Evolutionary conservation across 2,329 filamentous ascomycete genomes (phyloP).

Genomic region (Penicillium sp.): DNA sequence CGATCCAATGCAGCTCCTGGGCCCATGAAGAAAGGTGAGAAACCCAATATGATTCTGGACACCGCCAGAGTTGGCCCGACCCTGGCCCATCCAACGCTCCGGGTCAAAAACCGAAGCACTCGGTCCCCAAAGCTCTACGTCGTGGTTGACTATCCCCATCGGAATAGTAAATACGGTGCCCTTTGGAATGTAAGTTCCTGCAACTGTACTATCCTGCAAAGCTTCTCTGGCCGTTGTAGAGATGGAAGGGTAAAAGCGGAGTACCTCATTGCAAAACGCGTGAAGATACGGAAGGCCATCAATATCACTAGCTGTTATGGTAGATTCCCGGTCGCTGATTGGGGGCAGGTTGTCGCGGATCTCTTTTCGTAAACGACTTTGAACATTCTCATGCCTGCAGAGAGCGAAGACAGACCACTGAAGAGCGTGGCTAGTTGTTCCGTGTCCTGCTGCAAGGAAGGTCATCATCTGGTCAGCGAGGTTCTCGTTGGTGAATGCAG

Average conservation of each 20-base stretch:
- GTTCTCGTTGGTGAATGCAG: slow-evolving; percentile 70
- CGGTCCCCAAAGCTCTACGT: slow-evolving; percentile 66
- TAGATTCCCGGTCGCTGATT: slow-evolving; percentile 34
- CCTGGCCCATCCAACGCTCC: slow-evolving; percentile 64
- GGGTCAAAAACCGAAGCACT: slow-evolving; percentile 74
- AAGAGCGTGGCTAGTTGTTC: slow-evolving; percentile 71
- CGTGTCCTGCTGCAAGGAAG: slow-evolving; percentile 77
- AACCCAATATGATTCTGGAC: slow-evolving; percentile 41
- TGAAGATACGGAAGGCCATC: slow-evolving; percentile 75
- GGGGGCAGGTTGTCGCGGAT: slow-evolving; percentile 54
- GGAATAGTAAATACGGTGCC: slow-evolving; percentile 62
- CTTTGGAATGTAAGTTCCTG: slow-evolving; percentile 63
- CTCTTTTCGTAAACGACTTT: slow-evolving; percentile 66
- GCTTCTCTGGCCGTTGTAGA: slow-evolving; percentile 66
- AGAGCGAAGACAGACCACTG: slow-evolving; percentile 73
- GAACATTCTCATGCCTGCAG: slow-evolving; percentile 61
- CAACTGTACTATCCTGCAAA: slow-evolving; percentile 61
- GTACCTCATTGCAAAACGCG: slow-evolving; percentile 72
- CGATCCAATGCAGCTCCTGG: slow-evolving; percentile 78
- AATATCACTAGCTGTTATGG: slow-evolving; percentile 59
- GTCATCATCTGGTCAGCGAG: slow-evolving; percentile 90
- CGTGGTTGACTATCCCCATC: slow-evolving; percentile 52
- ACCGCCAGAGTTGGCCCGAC: slow-evolving; percentile 54
- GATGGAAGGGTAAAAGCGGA: slow-evolving; percentile 70
- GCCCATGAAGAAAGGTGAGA: slow-evolving; percentile 47